Percentiles rank a stretch among this genome's conserved stretches.
phyloP scores from a whole-genome alignment of 2,329 filamentous ascomycete genomes.

The Cercospora sp. region DNA sequence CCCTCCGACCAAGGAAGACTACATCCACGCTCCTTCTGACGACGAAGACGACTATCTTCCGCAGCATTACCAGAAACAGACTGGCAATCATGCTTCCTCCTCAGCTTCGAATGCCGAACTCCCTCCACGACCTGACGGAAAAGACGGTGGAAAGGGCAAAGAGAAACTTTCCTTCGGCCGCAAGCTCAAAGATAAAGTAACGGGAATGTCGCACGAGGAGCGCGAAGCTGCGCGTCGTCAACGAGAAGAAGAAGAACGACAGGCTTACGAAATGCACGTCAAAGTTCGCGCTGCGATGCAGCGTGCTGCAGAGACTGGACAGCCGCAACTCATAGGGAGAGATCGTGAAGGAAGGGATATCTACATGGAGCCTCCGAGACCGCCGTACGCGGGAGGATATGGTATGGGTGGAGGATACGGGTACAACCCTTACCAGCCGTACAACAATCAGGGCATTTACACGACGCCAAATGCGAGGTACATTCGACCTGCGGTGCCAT shows the following conservation, averaged over 20 bases:
- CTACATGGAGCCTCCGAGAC: slow-evolving; percentile 57
- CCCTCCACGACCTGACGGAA: slow-evolving; percentile 28
- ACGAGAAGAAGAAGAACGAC: slow-evolving; percentile 53
- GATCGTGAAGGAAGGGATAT: slow-evolving; percentile 56
- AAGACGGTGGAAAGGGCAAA: slow-evolving; percentile 34
- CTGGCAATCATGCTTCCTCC: slow-evolving; percentile 16
- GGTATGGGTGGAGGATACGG: slow-evolving; percentile 33
- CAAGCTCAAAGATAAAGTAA: slow-evolving; percentile 61
- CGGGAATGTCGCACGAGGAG: slow-evolving; percentile 57
- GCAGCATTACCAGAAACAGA: slow-evolving; percentile 24
- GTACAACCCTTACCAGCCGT: slow-evolving; percentile 38
- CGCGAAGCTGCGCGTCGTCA: slow-evolving; percentile 49
- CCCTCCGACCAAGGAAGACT: slow-evolving; percentile 40
- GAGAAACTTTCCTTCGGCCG: slow-evolving; percentile 49
- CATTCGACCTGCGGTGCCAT: slow-evolving; percentile 51
- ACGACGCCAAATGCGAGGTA: slow-evolving; percentile 51
- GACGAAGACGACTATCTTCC: slow-evolving; percentile 41
- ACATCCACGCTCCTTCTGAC: slow-evolving; percentile 51
- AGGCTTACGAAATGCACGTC: slow-evolving; percentile 55
- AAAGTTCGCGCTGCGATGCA: slow-evolving; percentile 53
- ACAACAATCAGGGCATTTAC: slow-evolving; percentile 40
- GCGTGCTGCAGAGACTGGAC: slow-evolving; percentile 54
- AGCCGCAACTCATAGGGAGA: slow-evolving; percentile 57
- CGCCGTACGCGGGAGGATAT: slow-evolving; percentile 35
- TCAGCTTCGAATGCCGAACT: slow-evolving; percentile 23